Evolutionary conservation across 2,329 filamentous ascomycete species (phyloP), one percentile per base, ranked within the genome.

Genomic region (Apiospora pterosperma): DNA sequence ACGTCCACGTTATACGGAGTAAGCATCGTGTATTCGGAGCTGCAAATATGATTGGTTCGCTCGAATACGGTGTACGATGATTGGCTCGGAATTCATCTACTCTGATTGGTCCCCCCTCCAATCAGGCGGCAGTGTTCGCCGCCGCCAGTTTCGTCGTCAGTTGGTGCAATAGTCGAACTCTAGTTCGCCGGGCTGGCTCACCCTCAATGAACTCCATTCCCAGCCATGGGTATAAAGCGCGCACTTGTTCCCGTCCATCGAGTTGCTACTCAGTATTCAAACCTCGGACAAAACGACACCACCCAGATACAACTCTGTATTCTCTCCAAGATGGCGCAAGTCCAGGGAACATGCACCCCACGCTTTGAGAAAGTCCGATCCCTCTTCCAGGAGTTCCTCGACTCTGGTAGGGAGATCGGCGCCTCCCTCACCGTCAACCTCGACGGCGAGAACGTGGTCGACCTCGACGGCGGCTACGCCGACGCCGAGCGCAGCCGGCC

Each of bases 391-490:
- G 60, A 73, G 14, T 74, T 73, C 42, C 41, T 83, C n/a, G 66
- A 70, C 3, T 73, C 69, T 1, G 78, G 73, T 19, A 72, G 76
- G 4, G 80, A 83, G 65, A 60, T 80, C 12, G 81, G 81, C 8
- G 79, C 77, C 36, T 79, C 77, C 2, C 68, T 83, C 58, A 72
- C 71, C 52, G 74, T 82, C 61, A 79, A 75, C 63, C 68, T 80
- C 23, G 69, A 76, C 59, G 79, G 78, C 25, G 66, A 74, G 21
- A 72, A 74, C 19, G 78, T 80, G 11, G 64, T 81, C 39, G 76
- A 82, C 63, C 69, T 82, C 36, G 81, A 77, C 77, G 80, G 77
- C 61, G 80, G 79, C 1, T 71, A 76, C 65, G 65, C 69, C 4
- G 76, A 80, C 61, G 48, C 64, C 4, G 70, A 63, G 1, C 70